These are phyloP conservation scores for Cryptosporidium ubiquitum DNA, from an alignment of 169 alveolate species.

Conservation along the genomic window DNA sequence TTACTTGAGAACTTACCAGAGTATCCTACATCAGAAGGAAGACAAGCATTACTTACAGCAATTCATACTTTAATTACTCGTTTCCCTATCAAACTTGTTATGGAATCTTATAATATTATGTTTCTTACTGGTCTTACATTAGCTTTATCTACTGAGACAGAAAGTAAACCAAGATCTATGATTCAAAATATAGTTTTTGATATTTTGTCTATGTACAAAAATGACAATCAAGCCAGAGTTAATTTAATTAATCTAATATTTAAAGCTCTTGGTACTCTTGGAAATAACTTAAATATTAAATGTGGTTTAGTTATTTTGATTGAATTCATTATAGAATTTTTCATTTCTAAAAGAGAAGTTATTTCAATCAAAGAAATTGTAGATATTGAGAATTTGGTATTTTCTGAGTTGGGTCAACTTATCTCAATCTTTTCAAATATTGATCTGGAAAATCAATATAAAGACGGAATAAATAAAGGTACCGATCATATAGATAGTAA, in stretches of 20 bases:
- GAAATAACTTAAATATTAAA: conserved; percentile 19
- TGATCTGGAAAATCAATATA: not conserved
- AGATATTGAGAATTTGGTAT: not conserved
- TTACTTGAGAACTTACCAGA: conserved; percentile 45
- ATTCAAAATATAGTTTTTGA: conserved; percentile 13
- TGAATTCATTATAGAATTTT: conserved; percentile 9
- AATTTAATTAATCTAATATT: conserved; percentile 4
- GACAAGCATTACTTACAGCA: conserved; percentile 36
- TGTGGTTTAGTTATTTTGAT: conserved; percentile 25
- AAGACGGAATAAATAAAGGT: not conserved
- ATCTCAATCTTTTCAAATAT: not conserved
- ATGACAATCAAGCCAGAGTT: conserved; percentile 35
- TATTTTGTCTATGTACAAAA: conserved; percentile 5
- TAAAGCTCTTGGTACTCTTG: conserved; percentile 20
- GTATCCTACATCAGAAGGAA: conserved; percentile 64
- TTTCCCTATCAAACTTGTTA: conserved; percentile 17
- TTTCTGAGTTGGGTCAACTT: conserved; percentile 10
- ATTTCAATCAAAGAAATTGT: not conserved
- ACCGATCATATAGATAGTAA: not conserved
- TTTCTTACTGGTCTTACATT: conserved; percentile 34
- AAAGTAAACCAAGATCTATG: not conserved
- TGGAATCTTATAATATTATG: conserved; percentile 54
- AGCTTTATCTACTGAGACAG: conserved; percentile 51
- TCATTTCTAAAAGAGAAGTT: not conserved
- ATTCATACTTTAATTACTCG: conserved; percentile 34